Percentiles rank a stretch among this genome's conserved stretches.
Conservation (phyloP, 2,329 filamentous ascomycete species). For the Fusarium setosum region DNA sequence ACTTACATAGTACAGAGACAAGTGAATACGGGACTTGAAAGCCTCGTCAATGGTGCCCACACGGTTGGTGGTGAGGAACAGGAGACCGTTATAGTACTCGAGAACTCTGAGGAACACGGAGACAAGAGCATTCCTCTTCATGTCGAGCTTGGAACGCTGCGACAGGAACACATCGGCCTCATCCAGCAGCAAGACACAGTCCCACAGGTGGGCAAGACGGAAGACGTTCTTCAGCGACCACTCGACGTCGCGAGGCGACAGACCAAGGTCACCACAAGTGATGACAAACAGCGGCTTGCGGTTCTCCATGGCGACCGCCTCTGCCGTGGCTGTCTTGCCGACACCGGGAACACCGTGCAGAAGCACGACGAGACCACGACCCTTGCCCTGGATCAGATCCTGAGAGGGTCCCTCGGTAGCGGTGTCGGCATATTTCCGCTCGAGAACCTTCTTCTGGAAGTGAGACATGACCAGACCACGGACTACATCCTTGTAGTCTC, state of each 20-base stretch:
- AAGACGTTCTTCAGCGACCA: slow-evolving; percentile 55
- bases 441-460: slow-evolving; percentile 53
- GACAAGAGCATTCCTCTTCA: slow-evolving; percentile 51
- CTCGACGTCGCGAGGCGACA: slow-evolving; percentile 56
- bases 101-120: slow-evolving; percentile 59
- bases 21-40: slow-evolving; percentile 60
- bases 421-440: slow-evolving; percentile 46
- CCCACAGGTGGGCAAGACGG: slow-evolving; percentile 53
- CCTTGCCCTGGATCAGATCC: slow-evolving; percentile 59
- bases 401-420: slow-evolving; percentile 45
- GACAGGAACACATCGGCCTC: slow-evolving; percentile 52
- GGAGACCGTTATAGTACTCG: slow-evolving; percentile 59
- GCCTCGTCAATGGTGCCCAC: slow-evolving; percentile 61
- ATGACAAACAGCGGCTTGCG: slow-evolving; percentile 59
- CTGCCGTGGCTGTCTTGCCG: slow-evolving; percentile 61
- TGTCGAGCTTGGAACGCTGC: slow-evolving; percentile 43
- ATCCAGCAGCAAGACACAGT: slow-evolving; percentile 51
- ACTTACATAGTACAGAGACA: slow-evolving; percentile 54
- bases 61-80: slow-evolving; percentile 64
- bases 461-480: slow-evolving; percentile 54
- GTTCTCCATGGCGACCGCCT: slow-evolving; percentile 55
- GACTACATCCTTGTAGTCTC: slow-evolving; percentile 56
- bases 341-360: slow-evolving; percentile 61
- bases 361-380: slow-evolving; percentile 56
- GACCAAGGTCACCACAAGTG: slow-evolving; percentile 60